Conservation (phyloP, 164 flowering plant species). For the Piper longum region DNA sequence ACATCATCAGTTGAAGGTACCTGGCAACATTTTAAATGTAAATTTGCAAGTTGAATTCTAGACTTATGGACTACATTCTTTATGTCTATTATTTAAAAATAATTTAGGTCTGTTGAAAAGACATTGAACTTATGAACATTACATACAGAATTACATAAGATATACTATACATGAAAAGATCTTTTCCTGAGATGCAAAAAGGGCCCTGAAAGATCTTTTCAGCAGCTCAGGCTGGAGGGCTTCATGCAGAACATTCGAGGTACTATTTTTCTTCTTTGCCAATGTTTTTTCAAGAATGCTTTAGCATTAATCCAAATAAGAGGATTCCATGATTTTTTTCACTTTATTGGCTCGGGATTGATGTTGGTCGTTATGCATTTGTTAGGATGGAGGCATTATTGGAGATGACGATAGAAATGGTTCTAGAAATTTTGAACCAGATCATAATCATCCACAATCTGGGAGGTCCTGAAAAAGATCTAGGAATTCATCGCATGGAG, state of each 20-base stretch:
- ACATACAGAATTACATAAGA: conserved; percentile 31
- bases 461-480: conserved; percentile 17
- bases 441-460: conserved; percentile 16
- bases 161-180: conserved; percentile 47
- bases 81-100: too few relatives aligned
- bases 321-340: background rate
- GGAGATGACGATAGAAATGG: conserved; percentile 12
- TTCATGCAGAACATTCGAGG: conserved; percentile 19
- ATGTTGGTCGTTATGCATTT: background rate
- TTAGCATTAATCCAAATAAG: background rate
- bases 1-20: conserved; percentile 5
- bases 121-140: background rate
- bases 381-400: conserved; percentile 18
- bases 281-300: background rate
- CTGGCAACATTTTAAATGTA: background rate
- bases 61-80: conserved; percentile 3
- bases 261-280: conserved; percentile 2
- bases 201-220: conserved; percentile 45
- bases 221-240: conserved; percentile 23
- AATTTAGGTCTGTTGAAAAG: background rate
- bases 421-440: conserved; percentile 9
- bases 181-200: conserved; percentile 67
- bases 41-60: background rate
- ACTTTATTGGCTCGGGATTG: background rate
- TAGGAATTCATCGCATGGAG: conserved; percentile 13